These are phyloP conservation scores for Phytophthora crassamura DNA, from an alignment of 352 stramenopile genomes.

Conservation along the genomic window DNA sequence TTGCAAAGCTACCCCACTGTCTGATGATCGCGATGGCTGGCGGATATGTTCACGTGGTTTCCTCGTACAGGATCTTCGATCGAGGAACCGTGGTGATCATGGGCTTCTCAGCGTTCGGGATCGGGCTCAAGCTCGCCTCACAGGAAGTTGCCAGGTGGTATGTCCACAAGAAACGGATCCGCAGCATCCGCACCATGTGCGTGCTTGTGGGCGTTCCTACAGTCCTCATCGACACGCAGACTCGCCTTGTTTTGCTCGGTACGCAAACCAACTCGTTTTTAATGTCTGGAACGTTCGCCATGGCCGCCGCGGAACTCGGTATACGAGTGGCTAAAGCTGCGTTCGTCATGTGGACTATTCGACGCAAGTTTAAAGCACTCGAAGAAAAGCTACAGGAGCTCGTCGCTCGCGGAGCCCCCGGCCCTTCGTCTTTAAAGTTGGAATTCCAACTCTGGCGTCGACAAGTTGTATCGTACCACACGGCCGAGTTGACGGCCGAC, in stretches of 20 bases:
- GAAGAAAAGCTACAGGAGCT: conserved; percentile 6
- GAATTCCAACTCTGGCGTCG: conserved; percentile 38
- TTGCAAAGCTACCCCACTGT: neutral
- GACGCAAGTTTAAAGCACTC: conserved; percentile 3
- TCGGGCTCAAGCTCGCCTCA: conserved; percentile 36
- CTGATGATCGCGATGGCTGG: conserved; percentile 13
- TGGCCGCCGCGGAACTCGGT: conserved; percentile 37
- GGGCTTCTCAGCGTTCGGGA: conserved; percentile 28
- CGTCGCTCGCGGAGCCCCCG: neutral
- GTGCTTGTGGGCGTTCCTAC: conserved; percentile 49
- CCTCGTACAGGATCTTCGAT: conserved; percentile 10
- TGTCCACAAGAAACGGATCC: conserved; percentile 31
- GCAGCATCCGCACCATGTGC: conserved; percentile 49
- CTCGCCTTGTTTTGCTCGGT: conserved; percentile 48
- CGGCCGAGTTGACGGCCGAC: conserved; percentile 47
- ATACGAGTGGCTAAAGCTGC: conserved; percentile 35
- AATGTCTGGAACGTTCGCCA: conserved; percentile 20
- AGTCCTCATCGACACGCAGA: conserved; percentile 58
- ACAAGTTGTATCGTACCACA: conserved; percentile 39
- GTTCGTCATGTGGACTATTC: conserved; percentile 24
- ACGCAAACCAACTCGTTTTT: conserved; percentile 33
- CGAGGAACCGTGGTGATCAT: conserved; percentile 19
- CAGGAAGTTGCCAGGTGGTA: conserved; percentile 41
- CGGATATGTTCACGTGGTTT: conserved; percentile 37
- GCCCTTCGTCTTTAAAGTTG: neutral